Evolutionary conservation across 306 rosid species (phyloP).

Genomic region (Begonia fuchsioides): DNA sequence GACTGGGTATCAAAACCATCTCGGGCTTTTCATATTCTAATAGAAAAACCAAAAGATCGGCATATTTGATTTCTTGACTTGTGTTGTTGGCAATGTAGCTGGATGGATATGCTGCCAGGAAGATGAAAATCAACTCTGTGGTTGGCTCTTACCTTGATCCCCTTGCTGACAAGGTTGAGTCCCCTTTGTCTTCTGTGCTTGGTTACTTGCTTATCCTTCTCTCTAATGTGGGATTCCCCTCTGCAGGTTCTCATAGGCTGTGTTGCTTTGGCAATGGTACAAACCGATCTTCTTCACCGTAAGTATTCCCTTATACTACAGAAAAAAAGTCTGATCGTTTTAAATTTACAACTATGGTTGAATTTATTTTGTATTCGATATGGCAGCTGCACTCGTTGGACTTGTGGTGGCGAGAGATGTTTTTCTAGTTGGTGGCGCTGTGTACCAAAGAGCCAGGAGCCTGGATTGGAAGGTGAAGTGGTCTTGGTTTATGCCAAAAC

Average conservation of each 20-base stretch:
- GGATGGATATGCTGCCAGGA: constrained; percentile 81
- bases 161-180: constrained; percentile 78
- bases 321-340: no score
- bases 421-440: constrained; percentile 70
- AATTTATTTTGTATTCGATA: background rate
- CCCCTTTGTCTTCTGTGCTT: background rate
- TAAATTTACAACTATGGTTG: no score
- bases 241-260: constrained; percentile 80
- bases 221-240: background rate
- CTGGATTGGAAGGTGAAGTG: constrained; percentile 62
- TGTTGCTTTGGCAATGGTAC: constrained; percentile 85
- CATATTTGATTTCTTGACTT: constrained; percentile 1
- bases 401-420: constrained; percentile 74
- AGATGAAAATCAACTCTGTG: constrained; percentile 80
- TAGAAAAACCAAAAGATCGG: background rate
- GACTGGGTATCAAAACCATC: constrained; percentile 59
- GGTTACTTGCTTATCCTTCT: background rate
- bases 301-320: constrained; percentile 10
- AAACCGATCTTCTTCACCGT: constrained; percentile 81
- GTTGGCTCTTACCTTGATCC: constrained; percentile 98
- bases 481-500: background rate
- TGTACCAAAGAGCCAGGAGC: constrained; percentile 59
- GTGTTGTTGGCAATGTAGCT: constrained; percentile 30
- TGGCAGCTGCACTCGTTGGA: constrained; percentile 79
- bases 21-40: background rate